Evolutionary conservation across 1,284 basidiomycete genomes (phyloP).

Genomic region (Inonotus obliquus): DNA sequence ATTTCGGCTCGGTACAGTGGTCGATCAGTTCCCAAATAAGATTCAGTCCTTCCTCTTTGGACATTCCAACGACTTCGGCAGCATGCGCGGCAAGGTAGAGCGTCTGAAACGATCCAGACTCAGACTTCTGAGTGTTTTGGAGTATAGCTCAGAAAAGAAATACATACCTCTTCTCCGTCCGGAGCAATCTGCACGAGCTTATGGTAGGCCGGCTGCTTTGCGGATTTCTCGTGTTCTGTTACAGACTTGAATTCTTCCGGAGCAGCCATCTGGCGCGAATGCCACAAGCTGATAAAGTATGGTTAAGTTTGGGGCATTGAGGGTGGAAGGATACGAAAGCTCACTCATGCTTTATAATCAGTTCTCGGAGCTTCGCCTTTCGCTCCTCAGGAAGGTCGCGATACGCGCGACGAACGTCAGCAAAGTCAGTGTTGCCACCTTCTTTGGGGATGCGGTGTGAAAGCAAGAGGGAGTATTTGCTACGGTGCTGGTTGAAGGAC

Average conservation of each 20-base stretch:
- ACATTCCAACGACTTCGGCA: conserved; percentile 24
- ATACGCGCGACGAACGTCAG: conserved; percentile 27
- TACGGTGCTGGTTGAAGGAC: conserved; percentile 26
- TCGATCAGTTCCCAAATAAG: conserved; percentile 26
- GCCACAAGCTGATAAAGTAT: conserved; percentile 18
- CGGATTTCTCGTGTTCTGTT: conserved; percentile 22
- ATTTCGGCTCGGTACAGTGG: conserved; percentile 26
- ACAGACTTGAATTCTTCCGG: conserved; percentile 23
- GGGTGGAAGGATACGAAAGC: not conserved
- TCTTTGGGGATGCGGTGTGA: conserved; percentile 26
- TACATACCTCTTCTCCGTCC: conserved; percentile 22
- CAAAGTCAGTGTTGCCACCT: conserved; percentile 28
- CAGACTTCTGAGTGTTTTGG: not conserved
- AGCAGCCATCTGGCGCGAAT: conserved; percentile 24
- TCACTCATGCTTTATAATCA: conserved; percentile 25
- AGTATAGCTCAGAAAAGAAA: not conserved
- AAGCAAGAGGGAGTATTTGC: conserved; percentile 27
- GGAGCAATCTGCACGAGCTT: conserved; percentile 26
- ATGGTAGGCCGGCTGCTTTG: conserved; percentile 25
- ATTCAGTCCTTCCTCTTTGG: conserved; percentile 24
- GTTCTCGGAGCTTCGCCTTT: conserved; percentile 26
- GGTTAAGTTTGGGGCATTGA: no score
- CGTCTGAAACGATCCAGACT: conserved; percentile 14
- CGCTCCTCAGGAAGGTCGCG: conserved; percentile 22
- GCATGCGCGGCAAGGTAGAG: conserved; percentile 28